Conservation (phyloP, 2,329 filamentous ascomycete species). For the Colletotrichum salicis region DNA sequence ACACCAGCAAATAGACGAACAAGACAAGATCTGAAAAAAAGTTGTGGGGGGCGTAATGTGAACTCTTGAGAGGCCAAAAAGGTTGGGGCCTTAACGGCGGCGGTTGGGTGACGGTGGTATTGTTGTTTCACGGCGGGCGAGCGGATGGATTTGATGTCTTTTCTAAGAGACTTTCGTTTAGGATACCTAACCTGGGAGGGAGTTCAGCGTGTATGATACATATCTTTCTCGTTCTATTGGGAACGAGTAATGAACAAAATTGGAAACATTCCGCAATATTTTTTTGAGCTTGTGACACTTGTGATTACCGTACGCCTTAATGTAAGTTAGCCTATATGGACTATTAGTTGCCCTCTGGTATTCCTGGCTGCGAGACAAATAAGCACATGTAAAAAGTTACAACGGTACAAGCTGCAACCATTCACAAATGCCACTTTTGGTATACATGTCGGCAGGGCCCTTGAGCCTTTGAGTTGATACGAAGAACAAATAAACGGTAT, state of each 20-base stretch:
- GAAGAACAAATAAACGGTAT: too few relatives aligned
- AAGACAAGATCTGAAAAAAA: not conserved
- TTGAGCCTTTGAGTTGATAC: too few relatives aligned
- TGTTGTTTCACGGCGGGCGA: conserved; percentile 2
- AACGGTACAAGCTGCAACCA: too few relatives aligned
- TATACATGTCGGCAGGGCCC: too few relatives aligned
- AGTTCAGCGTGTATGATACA: conserved; percentile 34
- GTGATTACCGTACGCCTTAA: not conserved
- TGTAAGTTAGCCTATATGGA: too few relatives aligned
- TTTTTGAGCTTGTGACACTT: not conserved
- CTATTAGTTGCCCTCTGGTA: too few relatives aligned
- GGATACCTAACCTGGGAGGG: conserved; percentile 26
- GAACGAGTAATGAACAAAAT: conserved; percentile 20
- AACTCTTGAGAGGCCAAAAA: conserved; percentile 9
- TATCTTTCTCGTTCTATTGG: conserved; percentile 4
- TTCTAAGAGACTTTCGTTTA: not conserved
- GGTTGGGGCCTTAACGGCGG: conserved; percentile 4
- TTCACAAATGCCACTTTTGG: too few relatives aligned
- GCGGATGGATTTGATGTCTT: conserved; percentile 5
- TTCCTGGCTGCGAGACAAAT: too few relatives aligned
- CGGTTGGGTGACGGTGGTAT: not conserved
- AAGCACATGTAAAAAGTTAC: too few relatives aligned
- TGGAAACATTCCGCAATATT: not conserved
- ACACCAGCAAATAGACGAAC: conserved; percentile 69
- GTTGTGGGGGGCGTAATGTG: not conserved